Base-by-base conservation (phyloP, 2,329 filamentous ascomycete species). In the Chrysoporthe deuterocubensis region DNA sequence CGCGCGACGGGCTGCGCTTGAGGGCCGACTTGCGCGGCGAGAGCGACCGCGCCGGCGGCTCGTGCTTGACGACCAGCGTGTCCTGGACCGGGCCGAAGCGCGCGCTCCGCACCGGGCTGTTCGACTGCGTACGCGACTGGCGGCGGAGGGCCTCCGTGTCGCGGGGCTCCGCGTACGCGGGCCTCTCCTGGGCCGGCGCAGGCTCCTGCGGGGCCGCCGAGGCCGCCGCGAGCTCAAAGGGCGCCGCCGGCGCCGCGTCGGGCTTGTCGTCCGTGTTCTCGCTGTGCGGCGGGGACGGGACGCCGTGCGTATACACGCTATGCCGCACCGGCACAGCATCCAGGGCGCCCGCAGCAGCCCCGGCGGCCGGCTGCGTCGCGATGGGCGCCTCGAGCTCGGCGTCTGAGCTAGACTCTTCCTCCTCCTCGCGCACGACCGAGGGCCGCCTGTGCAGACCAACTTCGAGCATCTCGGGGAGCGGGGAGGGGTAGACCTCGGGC, bases 21-120 rank as follows among this genome's bases (percentile, higher is more conserved):
- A 94, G 75, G 1, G 91, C 92, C 1, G 92, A 93, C 76, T 95
- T 95, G 58, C 89, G 88, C 11, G 92, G 92, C 0, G 92, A 94
- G 13, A 91, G 81, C 5, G 91, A 92, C 60, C 92, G 85, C 42
- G 88, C 82, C 32, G 90, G 89, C 6, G 92, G 92, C 65, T 88
- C 85, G 74, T 94, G 91, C 70, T 84, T 89, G 40, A 90, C 81
- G 1, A 84, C 79, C 14, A 89, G 76, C 54, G 81, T 84, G 44
- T 88, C 84, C 18, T 87, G 81, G 8, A 84, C 82, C 11, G 84
- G 75, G 1, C 87, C 87, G 76, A 94, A 94, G 73, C 88, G 90
- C 14, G 91, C 87, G 42, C 85, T 88, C 44, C 91, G 85, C 34
- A 82, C 84, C n/a, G 91, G 90, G 71, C 90, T 93, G 71, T 81